phyloP scores from a whole-genome alignment of 225 moss, liverwort and hornwort species.

The Marchantia paleacea region DNA sequence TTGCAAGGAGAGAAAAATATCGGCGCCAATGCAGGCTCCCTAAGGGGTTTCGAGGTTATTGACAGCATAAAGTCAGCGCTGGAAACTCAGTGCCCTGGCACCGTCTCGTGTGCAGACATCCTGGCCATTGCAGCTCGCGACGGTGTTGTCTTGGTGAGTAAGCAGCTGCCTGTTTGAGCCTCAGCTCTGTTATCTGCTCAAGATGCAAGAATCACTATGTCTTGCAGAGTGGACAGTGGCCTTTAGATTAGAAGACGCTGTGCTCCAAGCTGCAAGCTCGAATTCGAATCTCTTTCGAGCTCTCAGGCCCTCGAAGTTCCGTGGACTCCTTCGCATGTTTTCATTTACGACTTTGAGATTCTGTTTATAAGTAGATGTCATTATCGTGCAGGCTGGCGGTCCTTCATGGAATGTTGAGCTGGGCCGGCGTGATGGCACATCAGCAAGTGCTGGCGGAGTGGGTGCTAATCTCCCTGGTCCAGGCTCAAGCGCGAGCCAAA shows the following conservation, averaged over 20 bases:
- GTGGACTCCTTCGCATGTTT: too few species aligned
- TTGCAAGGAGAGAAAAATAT: constrained; percentile 15
- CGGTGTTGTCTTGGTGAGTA: constrained; percentile 4
- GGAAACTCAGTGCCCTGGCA: background rate
- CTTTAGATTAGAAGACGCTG: background rate
- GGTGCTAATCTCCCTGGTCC: constrained; percentile 55
- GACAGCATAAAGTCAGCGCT: constrained; percentile 14
- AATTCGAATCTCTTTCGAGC: too few species aligned
- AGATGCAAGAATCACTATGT: background rate
- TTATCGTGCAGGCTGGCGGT: constrained; percentile 55
- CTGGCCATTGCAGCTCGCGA: constrained; percentile 19
- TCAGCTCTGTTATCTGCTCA: background rate
- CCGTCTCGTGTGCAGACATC: constrained; percentile 23
- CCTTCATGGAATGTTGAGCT: constrained; percentile 58
- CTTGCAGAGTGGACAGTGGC: background rate
- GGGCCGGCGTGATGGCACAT: constrained; percentile 67
- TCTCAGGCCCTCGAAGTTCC: too few species aligned
- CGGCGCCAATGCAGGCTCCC: background rate
- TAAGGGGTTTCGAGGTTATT: constrained; percentile 14
- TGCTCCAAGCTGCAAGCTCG: background rate
- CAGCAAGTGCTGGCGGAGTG: constrained; percentile 47
- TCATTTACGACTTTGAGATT: too few species aligned
- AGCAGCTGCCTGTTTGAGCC: background rate
- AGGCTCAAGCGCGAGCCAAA: constrained; percentile 30
- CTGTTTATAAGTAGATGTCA: too few species aligned